These are phyloP conservation scores for Candida tammaniensis DNA, from an alignment of 805 yeast genomes.

Conservation along the genomic window DNA sequence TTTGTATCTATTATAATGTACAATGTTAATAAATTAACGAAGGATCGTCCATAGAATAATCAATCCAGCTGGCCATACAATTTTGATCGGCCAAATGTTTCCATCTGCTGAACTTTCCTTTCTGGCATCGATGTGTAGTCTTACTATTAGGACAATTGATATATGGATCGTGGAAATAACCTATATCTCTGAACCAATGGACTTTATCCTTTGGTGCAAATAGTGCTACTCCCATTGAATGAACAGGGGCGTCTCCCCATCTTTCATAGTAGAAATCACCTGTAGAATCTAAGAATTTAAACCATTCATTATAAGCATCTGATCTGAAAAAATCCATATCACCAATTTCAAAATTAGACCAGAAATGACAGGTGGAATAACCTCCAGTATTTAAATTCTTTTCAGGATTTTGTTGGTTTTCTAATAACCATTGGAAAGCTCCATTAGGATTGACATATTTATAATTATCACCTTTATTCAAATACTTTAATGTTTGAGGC, in stretches of 20 bases:
- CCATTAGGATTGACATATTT: constrained; percentile 48
- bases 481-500: constrained; percentile 64
- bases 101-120: constrained; percentile 56
- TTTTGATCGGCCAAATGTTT: constrained; percentile 59
- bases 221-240: constrained; percentile 67
- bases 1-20: background rate
- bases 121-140: constrained; percentile 44
- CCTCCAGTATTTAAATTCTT: constrained; percentile 42
- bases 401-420: constrained; percentile 49
- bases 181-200: constrained; percentile 88
- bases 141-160: constrained; percentile 65
- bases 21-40: constrained; percentile 4
- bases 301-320: constrained; percentile 65
- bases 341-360: constrained; percentile 88
- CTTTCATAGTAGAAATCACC: constrained; percentile 89
- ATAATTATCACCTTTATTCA: constrained; percentile 55
- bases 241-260: constrained; percentile 95
- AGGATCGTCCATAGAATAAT: constrained; percentile 26
- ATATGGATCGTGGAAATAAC: constrained; percentile 74
- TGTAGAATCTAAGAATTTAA: constrained; percentile 56
- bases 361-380: constrained; percentile 77
- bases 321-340: constrained; percentile 77
- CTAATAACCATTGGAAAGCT: constrained; percentile 52
- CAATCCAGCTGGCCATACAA: constrained; percentile 72
- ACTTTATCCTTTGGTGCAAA: constrained; percentile 66